A percentile compares a stretch with the other conserved stretches of the same genome.
These are phyloP conservation scores for Durio zibethinus DNA, from an alignment of 345 rosid genomes.

Conservation along the genomic window DNA sequence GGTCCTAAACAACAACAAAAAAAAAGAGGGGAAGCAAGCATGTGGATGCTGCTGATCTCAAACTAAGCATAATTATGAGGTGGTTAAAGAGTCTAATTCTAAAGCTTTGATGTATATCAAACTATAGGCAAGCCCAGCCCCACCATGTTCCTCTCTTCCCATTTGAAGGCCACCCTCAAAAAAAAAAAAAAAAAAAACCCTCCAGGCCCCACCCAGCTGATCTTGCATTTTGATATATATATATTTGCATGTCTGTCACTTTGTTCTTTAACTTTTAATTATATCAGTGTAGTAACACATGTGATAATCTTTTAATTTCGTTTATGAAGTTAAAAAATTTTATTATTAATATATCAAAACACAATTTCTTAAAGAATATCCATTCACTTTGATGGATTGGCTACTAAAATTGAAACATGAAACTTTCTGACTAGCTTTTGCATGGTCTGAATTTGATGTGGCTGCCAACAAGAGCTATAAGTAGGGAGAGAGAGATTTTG, in stretches of 20 bases:
- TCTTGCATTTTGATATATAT: background rate
- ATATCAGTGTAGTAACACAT: too few species aligned
- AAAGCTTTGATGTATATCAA: slow-evolving; percentile 26
- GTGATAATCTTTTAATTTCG: too few species aligned
- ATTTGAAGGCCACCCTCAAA: background rate
- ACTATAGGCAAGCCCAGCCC: slow-evolving; percentile 30
- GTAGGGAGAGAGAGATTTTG: too few species aligned
- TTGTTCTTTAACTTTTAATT: background rate
- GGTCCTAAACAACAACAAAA: slow-evolving; percentile 13
- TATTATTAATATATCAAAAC: too few species aligned
- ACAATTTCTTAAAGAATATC: too few species aligned
- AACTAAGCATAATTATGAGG: slow-evolving; percentile 42
- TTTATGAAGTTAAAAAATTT: too few species aligned
- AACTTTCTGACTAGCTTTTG: too few species aligned
- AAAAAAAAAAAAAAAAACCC: background rate
- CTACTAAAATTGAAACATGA: too few species aligned
- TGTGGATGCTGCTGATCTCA: slow-evolving; percentile 26
- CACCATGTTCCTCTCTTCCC: slow-evolving; percentile 35
- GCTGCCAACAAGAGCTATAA: too few species aligned
- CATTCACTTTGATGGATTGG: too few species aligned
- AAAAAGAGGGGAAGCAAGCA: slow-evolving; percentile 15
- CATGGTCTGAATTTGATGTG: too few species aligned
- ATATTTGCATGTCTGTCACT: slow-evolving; percentile 6
- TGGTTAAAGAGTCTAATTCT: slow-evolving; percentile 42
- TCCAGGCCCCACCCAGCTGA: background rate